phyloP scores from a whole-genome alignment of 139 green algal genomes.

The Chlorella sorokiniana region DNA sequence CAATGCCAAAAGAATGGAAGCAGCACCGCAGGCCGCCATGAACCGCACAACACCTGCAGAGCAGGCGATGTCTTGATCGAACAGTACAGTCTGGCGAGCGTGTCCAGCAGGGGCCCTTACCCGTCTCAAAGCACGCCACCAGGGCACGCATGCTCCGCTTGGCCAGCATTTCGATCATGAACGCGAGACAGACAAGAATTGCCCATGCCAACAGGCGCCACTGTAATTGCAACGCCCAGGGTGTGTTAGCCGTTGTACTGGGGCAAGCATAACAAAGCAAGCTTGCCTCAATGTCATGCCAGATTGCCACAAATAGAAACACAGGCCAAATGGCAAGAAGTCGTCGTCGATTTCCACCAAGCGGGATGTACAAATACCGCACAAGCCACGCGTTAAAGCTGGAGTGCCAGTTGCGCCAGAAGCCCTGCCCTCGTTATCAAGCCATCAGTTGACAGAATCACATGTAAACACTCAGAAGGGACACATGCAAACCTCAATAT shows the following conservation, averaged over 20 bases:
- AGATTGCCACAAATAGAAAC: constrained; percentile 96
- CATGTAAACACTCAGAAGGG: not conserved
- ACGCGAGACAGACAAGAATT: constrained; percentile 76
- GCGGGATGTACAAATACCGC: constrained; percentile 92
- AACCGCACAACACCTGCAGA: constrained; percentile 55
- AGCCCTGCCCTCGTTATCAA: constrained; percentile 56
- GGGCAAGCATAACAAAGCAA: not conserved
- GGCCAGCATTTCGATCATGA: constrained; percentile 72
- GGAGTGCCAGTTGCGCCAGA: constrained; percentile 93
- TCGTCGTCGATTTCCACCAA: constrained; percentile 74
- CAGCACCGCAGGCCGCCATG: constrained; percentile 43
- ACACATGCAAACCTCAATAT: constrained; percentile 70
- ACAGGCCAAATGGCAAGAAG: constrained; percentile 85
- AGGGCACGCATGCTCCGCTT: constrained; percentile 9
- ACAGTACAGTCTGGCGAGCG: not conserved
- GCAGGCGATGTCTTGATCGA: not conserved
- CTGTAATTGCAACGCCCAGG: not conserved
- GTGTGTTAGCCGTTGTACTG: not conserved
- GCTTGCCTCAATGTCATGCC: constrained; percentile 90
- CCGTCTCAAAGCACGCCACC: not conserved
- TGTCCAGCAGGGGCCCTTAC: not conserved
- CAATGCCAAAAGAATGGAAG: constrained; percentile 74
- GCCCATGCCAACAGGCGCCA: constrained; percentile 82
- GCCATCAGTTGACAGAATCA: not conserved
- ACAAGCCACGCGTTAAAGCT: constrained; percentile 95